Base-by-base conservation (phyloP, 1,139 yeast species). In the Lodderomyces parapsilosis region DNA sequence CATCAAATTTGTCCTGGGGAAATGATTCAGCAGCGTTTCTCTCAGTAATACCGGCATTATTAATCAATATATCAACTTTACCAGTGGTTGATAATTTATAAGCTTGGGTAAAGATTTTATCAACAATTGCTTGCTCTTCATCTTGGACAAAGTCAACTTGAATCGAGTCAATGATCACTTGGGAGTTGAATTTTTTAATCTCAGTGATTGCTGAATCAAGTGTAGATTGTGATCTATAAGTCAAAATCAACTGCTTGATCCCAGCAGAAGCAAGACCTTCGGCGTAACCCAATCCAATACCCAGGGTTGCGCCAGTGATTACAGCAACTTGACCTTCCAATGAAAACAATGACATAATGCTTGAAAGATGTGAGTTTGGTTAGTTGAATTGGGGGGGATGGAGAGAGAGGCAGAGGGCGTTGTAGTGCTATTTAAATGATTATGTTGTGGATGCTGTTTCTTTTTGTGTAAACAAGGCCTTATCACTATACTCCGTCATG, bases 1-100 rank as follows among this genome's bases (percentile, higher is more conserved):
- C 60, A 51, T 62, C 68, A 48, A 65, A 70, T 40, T 65, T 67
- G 42, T 80, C 76, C 45, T 60, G 56, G 22, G 65, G 70, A 25
- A 47, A 47, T 3, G 38, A 28, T 27, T 47, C 50, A 42, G 43
- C 41, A 9, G 45, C 66, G 20, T 55, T 58, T 20, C 78, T 60
- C 39, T 57, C 49, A 38, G 66, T 66, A 45, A 78, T 71, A 9
- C 85, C 85, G 6, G 83, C 84, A 52, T 79, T 77, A 54, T 78
- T 79, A 49, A 80, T 57, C 60, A 81, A 65, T 11, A 78, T 69
- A 52, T 78, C 80, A 44, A 78, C 66, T 28, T 59, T 55, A 1
- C 45, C 46, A 24, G 57, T 45, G 39, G 58, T 61, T 31, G 71
- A 62, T 22, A 68, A 65, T 15, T 53, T 49, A 41, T 63, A 54